Evolutionary conservation across 1,139 yeast species (phyloP), one percentile per base, ranked within the genome.

Genomic region (Scheffersomyces stambukii): DNA sequence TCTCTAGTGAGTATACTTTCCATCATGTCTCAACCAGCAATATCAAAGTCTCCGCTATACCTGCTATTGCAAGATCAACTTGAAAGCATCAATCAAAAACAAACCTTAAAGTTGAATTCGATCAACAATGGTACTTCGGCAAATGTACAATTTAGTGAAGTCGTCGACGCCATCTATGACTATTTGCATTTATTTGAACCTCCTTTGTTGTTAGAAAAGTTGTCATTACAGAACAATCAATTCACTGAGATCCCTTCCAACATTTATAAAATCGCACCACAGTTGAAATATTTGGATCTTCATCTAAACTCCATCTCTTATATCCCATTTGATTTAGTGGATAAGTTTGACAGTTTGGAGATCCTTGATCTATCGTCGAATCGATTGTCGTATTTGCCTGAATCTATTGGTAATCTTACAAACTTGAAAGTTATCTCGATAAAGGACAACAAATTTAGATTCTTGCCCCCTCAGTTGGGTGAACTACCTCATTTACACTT

Each of bases 321-420:
- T 28, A 67, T 84, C 29, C 88, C 93, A 1, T 40, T 46, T 2
- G 69, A 54, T 31, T 34, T 45, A 8, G 40, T 40, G 21, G 23
- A 28, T 23, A 23, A 25, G 8, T 70, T 68, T 41, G 54, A 44
- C 36, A 59, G 55, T 6, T 57, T 84, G 33, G 89, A 81, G 43
- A 77, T 79, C 29, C 56, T 84, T 28, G 94, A 85, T 50, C 54
- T 84, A 16, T 78, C 89, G 18, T 60, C 67, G 24, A 84, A 84
- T 48, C 58, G 54, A 26, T 52, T 81, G 34, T 37, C 43, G 18
- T 48, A 57, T 21, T 46, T 59, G 19, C 67, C 75, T 35, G 77
- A 70, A 11, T 43, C 48, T 30, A 42, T 70, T 27, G 63, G 57
- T 3, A 46, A 42, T 24, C 52, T 81, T 43, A 60, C 50, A 30